A percentile compares a stretch with the other conserved stretches of the same genome.
Conservation (phyloP, 768 basidiomycete genomes). For the Grammothele lineata region DNA sequence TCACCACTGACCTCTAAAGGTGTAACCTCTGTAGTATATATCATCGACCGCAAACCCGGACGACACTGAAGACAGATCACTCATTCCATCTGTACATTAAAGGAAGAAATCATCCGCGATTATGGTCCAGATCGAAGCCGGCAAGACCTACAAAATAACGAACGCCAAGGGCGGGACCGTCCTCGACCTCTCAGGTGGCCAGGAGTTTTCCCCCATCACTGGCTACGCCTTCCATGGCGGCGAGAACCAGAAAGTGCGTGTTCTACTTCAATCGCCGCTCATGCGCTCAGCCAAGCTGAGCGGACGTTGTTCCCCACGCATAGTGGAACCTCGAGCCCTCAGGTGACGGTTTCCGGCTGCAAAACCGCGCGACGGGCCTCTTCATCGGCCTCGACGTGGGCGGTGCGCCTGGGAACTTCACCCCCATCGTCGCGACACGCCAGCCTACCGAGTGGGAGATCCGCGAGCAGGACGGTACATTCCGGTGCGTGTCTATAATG, state of each 20-base stretch:
- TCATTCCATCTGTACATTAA: too few species aligned
- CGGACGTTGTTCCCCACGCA: not conserved
- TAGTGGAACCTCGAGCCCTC: slow-evolving; percentile 44
- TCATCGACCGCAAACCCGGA: too few species aligned
- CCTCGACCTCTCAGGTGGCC: slow-evolving; percentile 48
- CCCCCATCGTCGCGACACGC: slow-evolving; percentile 33
- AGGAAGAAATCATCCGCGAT: too few species aligned
- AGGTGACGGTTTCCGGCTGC: slow-evolving; percentile 36
- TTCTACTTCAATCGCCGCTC: not conserved
- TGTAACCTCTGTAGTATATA: too few species aligned
- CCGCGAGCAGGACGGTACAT: slow-evolving; percentile 35
- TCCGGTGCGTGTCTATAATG: slow-evolving; percentile 35
- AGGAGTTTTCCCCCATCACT: slow-evolving; percentile 45
- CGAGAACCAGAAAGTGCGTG: slow-evolving; percentile 45
- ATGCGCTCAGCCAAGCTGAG: not conserved
- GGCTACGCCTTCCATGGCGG: slow-evolving; percentile 42
- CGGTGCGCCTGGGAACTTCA: slow-evolving; percentile 25
- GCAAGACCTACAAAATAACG: slow-evolving; percentile 39
- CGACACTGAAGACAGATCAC: too few species aligned
- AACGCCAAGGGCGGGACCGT: slow-evolving; percentile 51
- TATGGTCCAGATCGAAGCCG: too few species aligned
- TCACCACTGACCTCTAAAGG: too few species aligned
- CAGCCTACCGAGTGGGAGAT: slow-evolving; percentile 46
- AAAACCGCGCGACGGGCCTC: slow-evolving; percentile 34
- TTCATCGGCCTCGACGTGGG: slow-evolving; percentile 34